A percentile compares a stretch with the other conserved stretches of the same genome.
Conservation (phyloP, 148 eudicot species). For the Hydrangea macrophylla region DNA sequence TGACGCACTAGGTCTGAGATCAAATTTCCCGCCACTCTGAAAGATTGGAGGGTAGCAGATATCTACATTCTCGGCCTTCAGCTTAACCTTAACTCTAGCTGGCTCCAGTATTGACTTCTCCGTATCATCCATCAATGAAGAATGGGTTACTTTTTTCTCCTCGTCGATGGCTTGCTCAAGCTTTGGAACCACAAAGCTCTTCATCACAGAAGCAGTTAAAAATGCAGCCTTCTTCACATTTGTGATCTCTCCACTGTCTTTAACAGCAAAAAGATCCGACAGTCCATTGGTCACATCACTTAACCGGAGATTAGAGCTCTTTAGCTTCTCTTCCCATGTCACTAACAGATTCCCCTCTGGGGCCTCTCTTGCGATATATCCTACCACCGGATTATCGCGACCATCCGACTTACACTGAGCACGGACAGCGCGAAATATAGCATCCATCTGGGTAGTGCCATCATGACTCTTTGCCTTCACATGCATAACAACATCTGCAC, state of each 20-base stretch:
- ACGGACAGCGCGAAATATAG: slow-evolving; percentile 38
- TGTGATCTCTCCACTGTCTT: slow-evolving; percentile 54
- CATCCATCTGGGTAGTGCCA: slow-evolving; percentile 65
- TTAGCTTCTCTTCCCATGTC: slow-evolving; percentile 61
- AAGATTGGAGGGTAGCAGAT: slow-evolving; percentile 94
- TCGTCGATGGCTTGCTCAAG: slow-evolving; percentile 82
- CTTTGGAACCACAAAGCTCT: slow-evolving; percentile 77
- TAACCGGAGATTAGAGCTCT: slow-evolving; percentile 40
- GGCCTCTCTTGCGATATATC: slow-evolving; percentile 64
- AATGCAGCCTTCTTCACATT: slow-evolving; percentile 83
- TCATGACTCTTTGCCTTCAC: slow-evolving; percentile 65
- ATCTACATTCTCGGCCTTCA: slow-evolving; percentile 82
- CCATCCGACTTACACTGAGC: slow-evolving; percentile 25
- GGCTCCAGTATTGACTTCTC: slow-evolving; percentile 76
- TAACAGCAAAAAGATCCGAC: slow-evolving; percentile 72
- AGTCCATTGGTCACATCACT: slow-evolving; percentile 64
- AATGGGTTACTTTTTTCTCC: slow-evolving; percentile 80
- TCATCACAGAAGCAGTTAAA: slow-evolving; percentile 73
- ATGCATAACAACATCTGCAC: slow-evolving; percentile 63
- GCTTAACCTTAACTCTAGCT: slow-evolving; percentile 53
- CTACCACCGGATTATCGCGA: slow-evolving; percentile 41
- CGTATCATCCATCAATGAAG: slow-evolving; percentile 78
- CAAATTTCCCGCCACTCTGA: slow-evolving; percentile 92
- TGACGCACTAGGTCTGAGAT: slow-evolving; percentile 77
- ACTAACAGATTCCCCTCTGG: slow-evolving; percentile 76